phyloP scores from a whole-genome alignment of 2,329 filamentous ascomycete species.

The Cylindrodendrum hubeiense region DNA sequence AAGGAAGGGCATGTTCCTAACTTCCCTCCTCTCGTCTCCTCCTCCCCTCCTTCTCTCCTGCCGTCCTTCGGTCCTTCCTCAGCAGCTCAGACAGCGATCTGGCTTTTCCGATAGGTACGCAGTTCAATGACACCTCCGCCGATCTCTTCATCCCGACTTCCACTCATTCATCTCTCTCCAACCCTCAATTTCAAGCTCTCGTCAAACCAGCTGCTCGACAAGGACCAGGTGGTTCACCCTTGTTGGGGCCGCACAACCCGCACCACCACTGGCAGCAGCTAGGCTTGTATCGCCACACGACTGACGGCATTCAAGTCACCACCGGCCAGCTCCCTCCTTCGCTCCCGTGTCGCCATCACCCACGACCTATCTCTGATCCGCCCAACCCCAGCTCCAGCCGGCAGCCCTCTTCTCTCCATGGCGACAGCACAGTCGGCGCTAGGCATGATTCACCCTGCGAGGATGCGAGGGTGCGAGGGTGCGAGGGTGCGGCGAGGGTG shows the following conservation, averaged over 20 bases:
- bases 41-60: background rate
- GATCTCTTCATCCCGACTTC: conserved; percentile 15
- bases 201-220: conserved; percentile 9
- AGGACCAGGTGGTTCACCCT: conserved; percentile 8
- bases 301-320: conserved; percentile 3
- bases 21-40: background rate
- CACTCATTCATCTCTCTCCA: conserved; percentile 6
- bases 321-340: conserved; percentile 3
- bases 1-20: background rate
- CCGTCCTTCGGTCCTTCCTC: background rate
- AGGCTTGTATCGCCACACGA: conserved; percentile 20
- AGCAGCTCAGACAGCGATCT: background rate
- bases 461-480: conserved; percentile 8
- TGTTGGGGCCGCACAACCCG: conserved; percentile 13
- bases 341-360: background rate
- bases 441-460: conserved; percentile 13
- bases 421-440: conserved; percentile 4
- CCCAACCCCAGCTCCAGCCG: conserved; percentile 7
- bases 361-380: background rate
- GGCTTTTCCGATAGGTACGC: background rate
- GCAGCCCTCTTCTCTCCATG: conserved; percentile 13
- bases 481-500: conserved; percentile 1
- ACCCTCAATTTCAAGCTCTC: background rate
- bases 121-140: background rate
- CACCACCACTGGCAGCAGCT: conserved; percentile 8